Base-by-base conservation (phyloP, 805 yeast species). In the Hanseniaspora mollemarum region DNA sequence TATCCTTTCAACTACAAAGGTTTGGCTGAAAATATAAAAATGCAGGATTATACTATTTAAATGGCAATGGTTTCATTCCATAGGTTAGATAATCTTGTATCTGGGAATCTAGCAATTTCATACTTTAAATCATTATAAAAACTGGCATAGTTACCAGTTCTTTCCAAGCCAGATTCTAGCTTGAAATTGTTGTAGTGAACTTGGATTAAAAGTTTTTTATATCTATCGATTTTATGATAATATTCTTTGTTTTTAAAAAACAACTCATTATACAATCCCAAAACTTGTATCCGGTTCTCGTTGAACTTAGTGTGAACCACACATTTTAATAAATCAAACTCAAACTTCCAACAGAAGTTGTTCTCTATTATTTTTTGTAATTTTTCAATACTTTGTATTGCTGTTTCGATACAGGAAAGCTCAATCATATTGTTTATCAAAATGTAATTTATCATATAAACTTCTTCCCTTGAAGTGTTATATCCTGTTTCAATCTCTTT, bases 1-100 rank as follows among this genome's bases (percentile, higher is more conserved):
- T 72, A 77, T 1, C 87, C 88, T 0, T 53, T 77, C 13, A 40
- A 37, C 9, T 31, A 38, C 19, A n/a, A 26, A 31, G 24, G 22
- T 32, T 12, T 12, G 6, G 9, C 6, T 32, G n/a, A 32, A 6
- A 12, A 6, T 9, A 15, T 6, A 32, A 12, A 6, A 6, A 15
- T 32, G 36, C 7, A 32, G 6, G 36, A 32, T 32, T 32, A 32
- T 18, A 10, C n/a, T 9, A 6, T n/a, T 9, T 32, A n/a, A 32
- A 6, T 4, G 16, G 15, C 7, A 35, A 35, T 4, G 7, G 6
- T 35, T 16, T 35, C 22, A 18, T 35, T 6, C 39, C 39, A 35
- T 7, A 35, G 7, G 16, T 16, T 7, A 35, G 7, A 35, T 24
- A 35, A 35, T 7, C 39, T 16, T 8, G 39, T 16, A 7, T 15